Base-by-base conservation (phyloP, 2,329 filamentous ascomycete species). In the Daldinia eschscholtzii region DNA sequence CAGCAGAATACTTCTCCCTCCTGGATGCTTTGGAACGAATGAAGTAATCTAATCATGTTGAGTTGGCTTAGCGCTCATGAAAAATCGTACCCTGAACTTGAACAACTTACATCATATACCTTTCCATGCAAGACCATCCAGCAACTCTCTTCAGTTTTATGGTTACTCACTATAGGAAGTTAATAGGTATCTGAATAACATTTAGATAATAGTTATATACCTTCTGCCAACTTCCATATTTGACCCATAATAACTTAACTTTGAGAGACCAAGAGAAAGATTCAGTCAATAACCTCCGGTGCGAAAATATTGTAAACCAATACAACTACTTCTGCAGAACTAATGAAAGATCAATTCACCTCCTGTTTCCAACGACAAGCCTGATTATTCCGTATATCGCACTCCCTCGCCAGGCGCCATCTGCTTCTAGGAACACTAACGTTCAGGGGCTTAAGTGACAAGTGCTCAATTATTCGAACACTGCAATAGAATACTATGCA, bases 101-200 rank as follows among this genome's bases (percentile, higher is more conserved):
- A 28, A 39, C 10, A 44, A 52, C 72, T 59, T 30, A 74, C 72
- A 60, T 74, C 71, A 41, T 74, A 74, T 37, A 73, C 71, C 20
- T 70, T 72, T n/a, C 71, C 71, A 60, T 74, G 71, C 18, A 74
- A 33, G 35, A 72, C 37, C 63, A 73, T 71, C 72, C 72, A 74
- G 39, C 72, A 74, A 39, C 65, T 71, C 30, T 68, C 70, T 53
- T 72, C 28, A 13, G 62, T 64, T n/a, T 58, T 62, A 56, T 74
- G 72, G 20, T 69, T 35, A 23, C 56, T 55, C 42, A 74, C 72
- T 74, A 15, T 1, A 46, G 4, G 20, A 7, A 30, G 12, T 72
- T 28, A 72, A 56, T 10, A 48, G 4, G 28, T 12, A n/a, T 41
- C 6, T n/a, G 26, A 18, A 39, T 50, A 44, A 52, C 1, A n/a